Percentiles rank a stretch among this genome's conserved stretches.
These are phyloP conservation scores for Solanum phureja DNA, from an alignment of 257 asterid species.

Conservation along the genomic window DNA sequence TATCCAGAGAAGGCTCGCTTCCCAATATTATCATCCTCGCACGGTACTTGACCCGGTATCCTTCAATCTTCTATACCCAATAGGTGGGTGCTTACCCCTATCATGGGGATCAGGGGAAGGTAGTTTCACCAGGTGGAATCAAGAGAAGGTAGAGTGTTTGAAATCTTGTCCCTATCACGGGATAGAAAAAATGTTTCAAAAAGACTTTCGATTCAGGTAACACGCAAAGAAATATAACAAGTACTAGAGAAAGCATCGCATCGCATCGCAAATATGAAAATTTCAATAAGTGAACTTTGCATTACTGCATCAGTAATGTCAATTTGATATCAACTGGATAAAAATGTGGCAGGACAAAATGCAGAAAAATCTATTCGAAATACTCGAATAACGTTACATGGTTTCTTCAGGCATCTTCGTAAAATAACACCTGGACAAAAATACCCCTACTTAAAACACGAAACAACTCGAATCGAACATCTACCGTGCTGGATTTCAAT, in stretches of 20 bases:
- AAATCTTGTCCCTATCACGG: rapidly evolving
- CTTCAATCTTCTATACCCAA: background rate
- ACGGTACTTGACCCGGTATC: background rate
- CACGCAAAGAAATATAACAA: background rate
- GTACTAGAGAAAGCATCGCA: background rate
- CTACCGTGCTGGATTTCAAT: background rate
- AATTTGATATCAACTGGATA: background rate
- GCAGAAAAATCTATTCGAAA: background rate
- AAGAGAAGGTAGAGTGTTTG: no score
- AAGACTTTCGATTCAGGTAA: no score
- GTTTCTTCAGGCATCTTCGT: background rate
- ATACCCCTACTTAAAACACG: background rate
- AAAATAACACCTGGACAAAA: background rate
- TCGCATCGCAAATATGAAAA: background rate
- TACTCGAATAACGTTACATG: background rate
- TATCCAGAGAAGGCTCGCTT: background rate
- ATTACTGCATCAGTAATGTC: background rate
- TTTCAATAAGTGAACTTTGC: background rate
- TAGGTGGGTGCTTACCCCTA: background rate
- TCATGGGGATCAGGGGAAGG: no score
- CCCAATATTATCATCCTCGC: background rate
- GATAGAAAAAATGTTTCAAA: no score
- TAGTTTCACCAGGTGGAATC: no score
- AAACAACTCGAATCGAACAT: background rate
- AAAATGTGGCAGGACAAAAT: background rate